phyloP scores from a whole-genome alignment of 495 filamentous ascomycete genomes.

The Trichoderma asperelloides region DNA sequence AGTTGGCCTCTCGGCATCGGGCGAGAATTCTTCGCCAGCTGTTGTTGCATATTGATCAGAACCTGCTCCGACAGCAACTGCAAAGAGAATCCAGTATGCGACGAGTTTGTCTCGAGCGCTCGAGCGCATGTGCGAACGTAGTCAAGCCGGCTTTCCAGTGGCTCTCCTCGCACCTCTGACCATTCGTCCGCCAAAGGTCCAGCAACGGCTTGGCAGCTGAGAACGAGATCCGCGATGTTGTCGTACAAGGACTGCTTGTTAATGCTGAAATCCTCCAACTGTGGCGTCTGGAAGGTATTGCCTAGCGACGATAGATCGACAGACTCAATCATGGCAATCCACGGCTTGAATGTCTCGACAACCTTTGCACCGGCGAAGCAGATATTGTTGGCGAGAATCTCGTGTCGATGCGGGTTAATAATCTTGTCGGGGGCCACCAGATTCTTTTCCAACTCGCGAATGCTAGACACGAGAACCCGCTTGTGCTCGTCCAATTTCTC shows the following conservation, averaged over 20 bases:
- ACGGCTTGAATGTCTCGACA: slow-evolving; percentile 76
- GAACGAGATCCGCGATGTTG: slow-evolving; percentile 76
- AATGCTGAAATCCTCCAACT: slow-evolving; percentile 74
- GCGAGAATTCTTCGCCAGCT: slow-evolving; percentile 28
- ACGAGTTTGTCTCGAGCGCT: slow-evolving; percentile 76
- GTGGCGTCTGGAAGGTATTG: slow-evolving; percentile 69
- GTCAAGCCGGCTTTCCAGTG: slow-evolving; percentile 80
- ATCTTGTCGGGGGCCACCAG: slow-evolving; percentile 69
- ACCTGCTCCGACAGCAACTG: slow-evolving; percentile 79
- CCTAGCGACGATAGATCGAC: slow-evolving; percentile 71
- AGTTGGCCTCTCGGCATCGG: slow-evolving; percentile 26
- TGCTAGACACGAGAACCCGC: slow-evolving; percentile 66
- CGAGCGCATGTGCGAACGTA: slow-evolving; percentile 64
- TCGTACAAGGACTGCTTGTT: slow-evolving; percentile 93
- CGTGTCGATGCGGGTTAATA: slow-evolving; percentile 60
- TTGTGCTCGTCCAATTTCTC: slow-evolving; percentile 79
- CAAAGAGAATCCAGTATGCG: slow-evolving; percentile 78
- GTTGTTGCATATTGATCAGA: slow-evolving; percentile 36
- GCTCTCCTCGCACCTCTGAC: slow-evolving; percentile 82
- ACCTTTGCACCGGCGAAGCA: slow-evolving; percentile 68
- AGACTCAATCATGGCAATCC: slow-evolving; percentile 79
- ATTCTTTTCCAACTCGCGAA: slow-evolving; percentile 77
- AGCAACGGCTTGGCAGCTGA: slow-evolving; percentile 79
- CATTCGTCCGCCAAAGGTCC: slow-evolving; percentile 91
- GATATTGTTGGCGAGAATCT: slow-evolving; percentile 62